phyloP scores from a whole-genome alignment of 345 rosid species.

The Limnanthes douglasii region DNA sequence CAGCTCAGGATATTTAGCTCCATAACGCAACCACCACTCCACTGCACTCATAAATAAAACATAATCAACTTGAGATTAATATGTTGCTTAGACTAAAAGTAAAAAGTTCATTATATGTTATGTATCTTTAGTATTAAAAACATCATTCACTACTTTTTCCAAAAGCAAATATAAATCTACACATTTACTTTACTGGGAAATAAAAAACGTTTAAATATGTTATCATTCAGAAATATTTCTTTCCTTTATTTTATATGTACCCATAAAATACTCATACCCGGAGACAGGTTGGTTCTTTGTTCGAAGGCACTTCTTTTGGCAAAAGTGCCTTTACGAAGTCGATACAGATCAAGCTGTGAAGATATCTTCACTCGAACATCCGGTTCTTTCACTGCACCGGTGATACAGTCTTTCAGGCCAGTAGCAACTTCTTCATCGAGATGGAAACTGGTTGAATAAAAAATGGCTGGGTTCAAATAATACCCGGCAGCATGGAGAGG shows the following conservation, averaged over 20 bases:
- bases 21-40: conserved; percentile 41
- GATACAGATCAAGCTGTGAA: conserved; percentile 26
- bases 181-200: background rate
- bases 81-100: no score
- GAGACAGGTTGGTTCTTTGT: conserved; percentile 17
- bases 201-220: no score
- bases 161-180: background rate
- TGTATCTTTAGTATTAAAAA: no score
- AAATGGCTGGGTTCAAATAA: conserved; percentile 38
- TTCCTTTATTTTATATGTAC: background rate
- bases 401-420: conserved; percentile 27
- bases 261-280: conserved; percentile 20
- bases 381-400: conserved; percentile 18
- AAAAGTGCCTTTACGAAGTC: conserved; percentile 22
- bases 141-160: no score
- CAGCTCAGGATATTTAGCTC: conserved; percentile 30
- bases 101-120: no score
- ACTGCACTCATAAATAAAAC: conserved; percentile 13
- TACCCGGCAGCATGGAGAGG: conserved; percentile 64
- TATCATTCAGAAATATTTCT: no score
- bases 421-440: conserved; percentile 28
- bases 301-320: conserved; percentile 21
- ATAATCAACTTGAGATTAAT: no score
- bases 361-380: conserved; percentile 15
- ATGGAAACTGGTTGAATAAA: conserved; percentile 31